Percentiles rank a stretch among this genome's conserved stretches.
phyloP scores from a whole-genome alignment of 2,329 filamentous ascomycete species.

The Sclerotinia nivalis region DNA sequence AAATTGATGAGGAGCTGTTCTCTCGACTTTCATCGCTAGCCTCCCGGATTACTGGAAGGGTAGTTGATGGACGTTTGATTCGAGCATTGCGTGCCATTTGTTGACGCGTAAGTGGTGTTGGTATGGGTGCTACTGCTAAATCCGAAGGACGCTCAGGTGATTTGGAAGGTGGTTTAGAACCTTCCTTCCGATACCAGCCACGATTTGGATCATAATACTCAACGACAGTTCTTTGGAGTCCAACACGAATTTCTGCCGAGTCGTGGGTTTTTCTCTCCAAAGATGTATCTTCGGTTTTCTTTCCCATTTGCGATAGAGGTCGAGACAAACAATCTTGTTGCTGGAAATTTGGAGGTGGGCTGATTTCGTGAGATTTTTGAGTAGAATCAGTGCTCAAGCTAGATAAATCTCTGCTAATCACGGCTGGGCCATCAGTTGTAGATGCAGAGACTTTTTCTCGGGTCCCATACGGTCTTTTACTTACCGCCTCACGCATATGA shows the following conservation, averaged over 20 bases:
- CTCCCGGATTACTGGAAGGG: constrained; percentile 27
- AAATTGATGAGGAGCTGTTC: background rate
- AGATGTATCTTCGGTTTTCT: background rate
- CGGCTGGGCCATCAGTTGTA: background rate
- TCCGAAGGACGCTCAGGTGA: background rate
- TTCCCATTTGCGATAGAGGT: background rate
- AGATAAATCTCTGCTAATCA: background rate
- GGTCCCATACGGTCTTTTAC: background rate
- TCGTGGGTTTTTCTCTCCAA: background rate
- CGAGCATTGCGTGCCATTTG: constrained; percentile 34
- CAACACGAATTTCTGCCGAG: background rate
- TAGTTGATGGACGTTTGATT: constrained; percentile 34
- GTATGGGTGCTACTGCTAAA: background rate
- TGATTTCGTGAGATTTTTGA: background rate
- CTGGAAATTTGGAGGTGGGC: background rate
- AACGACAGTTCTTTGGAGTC: constrained; percentile 15
- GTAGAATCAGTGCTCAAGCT: background rate
- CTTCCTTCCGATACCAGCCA: constrained; percentile 28
- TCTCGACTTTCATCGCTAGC: background rate
- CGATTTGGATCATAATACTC: constrained; percentile 28
- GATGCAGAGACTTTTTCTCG: background rate
- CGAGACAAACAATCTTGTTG: background rate
- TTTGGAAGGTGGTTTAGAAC: background rate
- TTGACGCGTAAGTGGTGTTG: constrained; percentile 28
- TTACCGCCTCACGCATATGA: background rate